Conservation (phyloP, 345 rosid species). For the Eucalyptus cladocalyx region DNA sequence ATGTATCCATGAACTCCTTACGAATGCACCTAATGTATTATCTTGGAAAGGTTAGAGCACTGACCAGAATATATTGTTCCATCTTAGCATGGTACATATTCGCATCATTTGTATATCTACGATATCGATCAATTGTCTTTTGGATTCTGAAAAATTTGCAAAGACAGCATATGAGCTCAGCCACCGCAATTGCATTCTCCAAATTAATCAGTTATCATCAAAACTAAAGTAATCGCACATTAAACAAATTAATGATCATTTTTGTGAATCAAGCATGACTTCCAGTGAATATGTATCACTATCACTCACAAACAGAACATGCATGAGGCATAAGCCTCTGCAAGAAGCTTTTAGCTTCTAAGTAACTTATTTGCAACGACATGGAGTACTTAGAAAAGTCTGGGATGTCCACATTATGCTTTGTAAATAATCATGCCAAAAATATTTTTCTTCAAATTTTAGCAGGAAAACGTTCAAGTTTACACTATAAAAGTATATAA, state of each 20-base stretch:
- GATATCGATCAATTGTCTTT: slow-evolving; percentile 29
- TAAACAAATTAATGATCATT: not conserved
- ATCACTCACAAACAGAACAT: not conserved
- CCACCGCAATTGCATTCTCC: not conserved
- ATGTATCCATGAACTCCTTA: not conserved
- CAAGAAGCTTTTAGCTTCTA: not conserved
- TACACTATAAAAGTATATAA: not conserved
- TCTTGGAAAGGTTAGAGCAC: not conserved
- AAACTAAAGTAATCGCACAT: not conserved
- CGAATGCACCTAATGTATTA: not conserved
- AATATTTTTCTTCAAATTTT: not conserved
- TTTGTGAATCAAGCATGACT: not conserved
- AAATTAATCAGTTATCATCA: not conserved
- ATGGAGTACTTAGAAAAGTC: not conserved
- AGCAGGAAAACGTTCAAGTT: not conserved
- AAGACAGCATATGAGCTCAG: not conserved
- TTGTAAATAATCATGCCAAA: not conserved
- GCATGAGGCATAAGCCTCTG: not conserved
- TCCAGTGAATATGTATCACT: not conserved
- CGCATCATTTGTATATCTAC: slow-evolving; percentile 4
- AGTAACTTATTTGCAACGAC: not conserved
- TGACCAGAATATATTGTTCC: slow-evolving; percentile 1
- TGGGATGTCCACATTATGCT: not conserved
- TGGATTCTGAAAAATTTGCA: slow-evolving; percentile 14
- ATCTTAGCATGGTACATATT: not conserved